Percentiles rank a stretch among this genome's conserved stretches.
phyloP scores from a whole-genome alignment of 1,284 basidiomycete genomes.

The Tilletiaria anomala region DNA sequence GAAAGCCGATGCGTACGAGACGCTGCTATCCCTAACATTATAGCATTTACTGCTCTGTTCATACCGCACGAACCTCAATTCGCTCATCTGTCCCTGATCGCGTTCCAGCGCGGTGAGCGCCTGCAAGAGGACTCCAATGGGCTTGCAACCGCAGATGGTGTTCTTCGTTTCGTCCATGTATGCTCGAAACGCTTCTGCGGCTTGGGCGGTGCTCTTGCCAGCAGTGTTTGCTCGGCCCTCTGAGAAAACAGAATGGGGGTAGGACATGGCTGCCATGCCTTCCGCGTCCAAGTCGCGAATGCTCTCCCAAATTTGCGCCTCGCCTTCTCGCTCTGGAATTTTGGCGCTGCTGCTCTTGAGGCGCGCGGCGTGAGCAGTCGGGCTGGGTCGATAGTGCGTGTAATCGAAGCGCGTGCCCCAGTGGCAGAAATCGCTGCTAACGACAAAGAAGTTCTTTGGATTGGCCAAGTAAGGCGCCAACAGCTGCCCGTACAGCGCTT shows the following conservation, averaged over 20 bases:
- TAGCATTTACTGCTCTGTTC: conserved; percentile 65
- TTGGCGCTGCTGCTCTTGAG: too few species aligned
- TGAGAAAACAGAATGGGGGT: conserved; percentile 43
- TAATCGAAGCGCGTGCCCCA: conserved; percentile 86
- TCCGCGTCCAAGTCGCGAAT: conserved; percentile 62
- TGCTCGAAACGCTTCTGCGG: conserved; percentile 39
- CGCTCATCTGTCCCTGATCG: conserved; percentile 32
- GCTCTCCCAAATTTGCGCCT: conserved; percentile 43
- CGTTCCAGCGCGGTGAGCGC: conserved; percentile 55
- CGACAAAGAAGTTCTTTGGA: conserved; percentile 68
- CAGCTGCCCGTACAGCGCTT: conserved; percentile 53
- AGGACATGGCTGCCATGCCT: conserved; percentile 58
- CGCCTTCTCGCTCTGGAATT: too few species aligned
- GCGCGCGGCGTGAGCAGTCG: too few species aligned
- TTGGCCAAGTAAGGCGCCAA: conserved; percentile 65
- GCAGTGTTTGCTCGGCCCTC: conserved; percentile 36
- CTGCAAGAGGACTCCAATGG: conserved; percentile 78
- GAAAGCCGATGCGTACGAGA: conserved; percentile 83
- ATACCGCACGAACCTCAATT: conserved; percentile 29
- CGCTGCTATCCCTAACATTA: conserved; percentile 63
- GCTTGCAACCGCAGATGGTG: conserved; percentile 90
- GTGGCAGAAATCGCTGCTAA: conserved; percentile 95
- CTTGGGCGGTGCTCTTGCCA: conserved; percentile 13
- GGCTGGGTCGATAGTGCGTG: conserved; percentile 69
- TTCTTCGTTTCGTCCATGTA: conserved; percentile 77